These are phyloP conservation scores for Bruguiera gymnorhiza DNA, from an alignment of 345 rosid genomes.

Conservation along the genomic window DNA sequence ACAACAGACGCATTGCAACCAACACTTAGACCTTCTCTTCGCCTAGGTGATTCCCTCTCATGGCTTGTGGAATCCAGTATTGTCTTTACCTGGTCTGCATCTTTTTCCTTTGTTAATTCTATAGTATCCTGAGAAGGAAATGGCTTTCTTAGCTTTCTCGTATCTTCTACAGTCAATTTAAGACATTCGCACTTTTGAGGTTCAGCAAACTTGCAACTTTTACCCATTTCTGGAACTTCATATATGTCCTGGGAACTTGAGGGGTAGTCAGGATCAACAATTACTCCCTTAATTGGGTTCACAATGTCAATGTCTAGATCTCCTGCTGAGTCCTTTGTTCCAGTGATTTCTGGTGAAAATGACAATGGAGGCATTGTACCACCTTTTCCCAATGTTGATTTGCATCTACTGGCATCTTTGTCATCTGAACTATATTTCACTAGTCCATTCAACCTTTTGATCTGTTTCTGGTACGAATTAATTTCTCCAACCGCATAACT, in stretches of 20 bases:
- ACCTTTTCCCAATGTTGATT: constrained; percentile 28
- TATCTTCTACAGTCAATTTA: constrained; percentile 25
- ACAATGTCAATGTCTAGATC: constrained; percentile 6
- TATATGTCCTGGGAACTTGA: constrained; percentile 54
- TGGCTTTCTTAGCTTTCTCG: constrained; percentile 38
- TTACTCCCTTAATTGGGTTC: constrained; percentile 30
- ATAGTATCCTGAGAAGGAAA: constrained; percentile 23
- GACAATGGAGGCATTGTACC: constrained; percentile 38
- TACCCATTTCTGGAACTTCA: constrained; percentile 52
- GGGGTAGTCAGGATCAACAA: constrained; percentile 20
- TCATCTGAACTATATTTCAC: constrained; percentile 37
- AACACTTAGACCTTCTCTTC: constrained; percentile 18
- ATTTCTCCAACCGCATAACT: constrained; percentile 33
- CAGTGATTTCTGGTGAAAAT: constrained; percentile 34
- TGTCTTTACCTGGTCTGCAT: constrained; percentile 33
- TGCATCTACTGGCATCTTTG: constrained; percentile 29
- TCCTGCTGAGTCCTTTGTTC: constrained; percentile 26
- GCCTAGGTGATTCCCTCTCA: constrained; percentile 27
- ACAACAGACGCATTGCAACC: constrained; percentile 18
- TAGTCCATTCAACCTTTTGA: constrained; percentile 46
- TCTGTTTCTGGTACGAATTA: constrained; percentile 54
- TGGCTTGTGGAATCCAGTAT: constrained; percentile 21
- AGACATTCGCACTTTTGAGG: constrained; percentile 11
- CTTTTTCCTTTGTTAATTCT: constrained; percentile 11
- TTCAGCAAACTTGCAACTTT: constrained; percentile 13